Percentiles rank a stretch among this genome's conserved stretches.
phyloP scores from a whole-genome alignment of 352 stramenopile genomes.

The Phytophthora megakarya region DNA sequence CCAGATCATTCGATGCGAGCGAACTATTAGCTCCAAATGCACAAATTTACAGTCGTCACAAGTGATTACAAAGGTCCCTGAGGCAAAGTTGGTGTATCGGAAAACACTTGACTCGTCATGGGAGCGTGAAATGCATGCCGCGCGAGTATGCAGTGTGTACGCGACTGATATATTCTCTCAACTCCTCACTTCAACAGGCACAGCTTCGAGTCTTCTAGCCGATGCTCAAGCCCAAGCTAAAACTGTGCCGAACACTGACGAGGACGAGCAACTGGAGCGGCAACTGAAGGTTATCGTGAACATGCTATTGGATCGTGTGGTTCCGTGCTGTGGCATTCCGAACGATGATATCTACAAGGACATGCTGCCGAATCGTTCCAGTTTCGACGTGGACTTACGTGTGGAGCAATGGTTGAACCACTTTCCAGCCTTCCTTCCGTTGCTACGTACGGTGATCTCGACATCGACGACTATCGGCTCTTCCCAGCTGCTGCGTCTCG shows the following conservation, averaged over 20 bases:
- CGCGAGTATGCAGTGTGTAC: slow-evolving; percentile 58
- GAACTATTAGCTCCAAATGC: slow-evolving; percentile 84
- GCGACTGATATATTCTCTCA: slow-evolving; percentile 59
- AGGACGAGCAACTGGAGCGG: slow-evolving; percentile 49
- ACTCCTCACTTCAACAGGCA: slow-evolving; percentile 39
- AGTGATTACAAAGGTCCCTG: slow-evolving; percentile 65
- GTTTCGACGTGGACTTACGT: slow-evolving; percentile 78
- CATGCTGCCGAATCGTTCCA: slow-evolving; percentile 78
- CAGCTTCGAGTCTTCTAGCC: slow-evolving; percentile 15
- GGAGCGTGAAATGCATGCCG: slow-evolving; percentile 71
- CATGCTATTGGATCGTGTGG: slow-evolving; percentile 70
- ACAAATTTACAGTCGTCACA: slow-evolving; percentile 80
- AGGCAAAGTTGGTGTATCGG: slow-evolving; percentile 63
- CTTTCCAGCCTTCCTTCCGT: slow-evolving; percentile 71
- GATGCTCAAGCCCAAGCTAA: slow-evolving; percentile 1
- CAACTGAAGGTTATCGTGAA: slow-evolving; percentile 63
- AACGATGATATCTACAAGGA: slow-evolving; percentile 87
- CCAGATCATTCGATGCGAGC: slow-evolving; percentile 67
- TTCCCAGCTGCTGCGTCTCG: slow-evolving; percentile 53
- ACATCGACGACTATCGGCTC: slow-evolving; percentile 44
- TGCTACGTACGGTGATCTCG: slow-evolving; percentile 55
- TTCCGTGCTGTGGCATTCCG: slow-evolving; percentile 79
- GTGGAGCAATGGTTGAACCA: slow-evolving; percentile 88
- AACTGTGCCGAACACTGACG: slow-evolving; percentile 19
- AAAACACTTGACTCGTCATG: slow-evolving; percentile 75